Conservation (phyloP, 2,329 filamentous ascomycete genomes). For the Penicillium thymicola region DNA sequence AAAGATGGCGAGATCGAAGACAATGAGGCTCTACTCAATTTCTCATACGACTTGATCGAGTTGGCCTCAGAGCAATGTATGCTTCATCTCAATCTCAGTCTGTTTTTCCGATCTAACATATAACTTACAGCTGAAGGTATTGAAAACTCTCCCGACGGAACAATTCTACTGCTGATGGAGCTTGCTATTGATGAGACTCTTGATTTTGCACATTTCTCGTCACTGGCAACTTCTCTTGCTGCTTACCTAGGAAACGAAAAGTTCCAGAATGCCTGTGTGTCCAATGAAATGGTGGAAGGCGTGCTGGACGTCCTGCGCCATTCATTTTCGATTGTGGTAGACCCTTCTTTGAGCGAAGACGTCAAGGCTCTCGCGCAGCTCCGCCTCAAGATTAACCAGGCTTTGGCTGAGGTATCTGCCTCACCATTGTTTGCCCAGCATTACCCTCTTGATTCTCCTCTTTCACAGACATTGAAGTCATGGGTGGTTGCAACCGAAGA, state of each 20-base stretch:
- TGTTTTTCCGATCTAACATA: constrained; percentile 3
- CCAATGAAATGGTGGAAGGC: constrained; percentile 30
- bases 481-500: constrained; percentile 42
- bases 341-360: constrained; percentile 33
- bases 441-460: constrained; percentile 39
- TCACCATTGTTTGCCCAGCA: constrained; percentile 34
- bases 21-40: constrained; percentile 34
- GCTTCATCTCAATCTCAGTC: background rate
- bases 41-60: constrained; percentile 42
- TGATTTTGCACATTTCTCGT: constrained; percentile 31
- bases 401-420: constrained; percentile 42
- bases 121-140: constrained; percentile 32
- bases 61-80: constrained; percentile 40
- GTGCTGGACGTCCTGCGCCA: constrained; percentile 32
- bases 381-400: constrained; percentile 40
- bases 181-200: constrained; percentile 29
- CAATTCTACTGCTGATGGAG: constrained; percentile 34
- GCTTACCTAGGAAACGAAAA: constrained; percentile 37
- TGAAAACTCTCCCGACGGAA: constrained; percentile 34
- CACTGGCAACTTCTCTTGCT: constrained; percentile 32
- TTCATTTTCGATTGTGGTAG: constrained; percentile 29
- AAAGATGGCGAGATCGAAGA: constrained; percentile 31
- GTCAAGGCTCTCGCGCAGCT: constrained; percentile 34
- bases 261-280: constrained; percentile 40
- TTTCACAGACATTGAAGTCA: constrained; percentile 37